Evolutionary conservation across 805 yeast genomes (phyloP).

Genomic region (Monosporozyma aerobia): DNA sequence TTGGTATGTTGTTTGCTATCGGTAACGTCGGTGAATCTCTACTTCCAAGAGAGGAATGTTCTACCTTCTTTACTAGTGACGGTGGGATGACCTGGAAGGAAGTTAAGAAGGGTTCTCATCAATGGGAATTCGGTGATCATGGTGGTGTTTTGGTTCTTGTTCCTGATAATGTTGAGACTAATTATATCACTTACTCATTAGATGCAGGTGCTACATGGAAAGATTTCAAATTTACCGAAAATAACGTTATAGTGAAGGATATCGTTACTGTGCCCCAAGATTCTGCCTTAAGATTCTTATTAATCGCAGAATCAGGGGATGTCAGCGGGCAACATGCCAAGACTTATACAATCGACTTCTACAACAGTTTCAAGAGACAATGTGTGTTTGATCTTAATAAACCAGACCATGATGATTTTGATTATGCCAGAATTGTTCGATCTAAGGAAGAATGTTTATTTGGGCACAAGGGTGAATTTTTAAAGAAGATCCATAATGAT

Average conservation of each 20-base stretch:
- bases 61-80: conserved; percentile 76
- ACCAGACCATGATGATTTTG: conserved; percentile 48
- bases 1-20: conserved; percentile 82
- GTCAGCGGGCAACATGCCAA: conserved; percentile 39
- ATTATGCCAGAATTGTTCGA: conserved; percentile 53
- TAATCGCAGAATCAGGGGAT: conserved; percentile 45
- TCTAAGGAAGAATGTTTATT: conserved; percentile 46
- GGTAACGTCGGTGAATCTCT: conserved; percentile 78
- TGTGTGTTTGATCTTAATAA: conserved; percentile 43
- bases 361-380: conserved; percentile 40
- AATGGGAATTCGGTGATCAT: conserved; percentile 96
- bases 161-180: conserved; percentile 47
- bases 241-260: conserved; percentile 51
- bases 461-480: conserved; percentile 58
- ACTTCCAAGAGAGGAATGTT: conserved; percentile 39
- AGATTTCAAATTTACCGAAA: conserved; percentile 52
- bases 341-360: conserved; percentile 50
- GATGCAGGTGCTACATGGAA: conserved; percentile 79
- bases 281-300: conserved; percentile 67
- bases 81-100: conserved; percentile 89
- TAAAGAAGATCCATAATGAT: conserved; percentile 47
- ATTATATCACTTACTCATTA: conserved; percentile 52
- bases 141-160: conserved; percentile 80
- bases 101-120: conserved; percentile 58
- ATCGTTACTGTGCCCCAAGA: conserved; percentile 87